Conservation (phyloP, 352 stramenopile genomes). For the Globisporangium megalacanthum region DNA sequence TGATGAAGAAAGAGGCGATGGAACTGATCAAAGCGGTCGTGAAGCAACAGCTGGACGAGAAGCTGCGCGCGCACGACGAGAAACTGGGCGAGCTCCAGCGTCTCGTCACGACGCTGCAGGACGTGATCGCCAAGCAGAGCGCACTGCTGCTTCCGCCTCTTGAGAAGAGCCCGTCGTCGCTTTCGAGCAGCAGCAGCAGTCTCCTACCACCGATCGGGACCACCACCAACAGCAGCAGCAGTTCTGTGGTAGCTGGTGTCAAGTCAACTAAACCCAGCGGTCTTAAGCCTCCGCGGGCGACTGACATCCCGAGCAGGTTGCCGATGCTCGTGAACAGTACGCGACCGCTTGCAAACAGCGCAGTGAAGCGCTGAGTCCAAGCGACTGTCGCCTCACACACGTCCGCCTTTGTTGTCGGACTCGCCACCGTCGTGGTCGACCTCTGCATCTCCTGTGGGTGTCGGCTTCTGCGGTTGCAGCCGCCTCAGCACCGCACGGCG, state of each 20-base stretch:
- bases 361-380: conserved; percentile 3
- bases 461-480: background rate
- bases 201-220: conserved; percentile 4
- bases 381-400: too few species aligned
- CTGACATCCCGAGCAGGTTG: conserved; percentile 4
- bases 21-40: conserved; percentile 34
- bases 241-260: too few species aligned
- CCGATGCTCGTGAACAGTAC: conserved; percentile 1
- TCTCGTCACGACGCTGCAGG: conserved; percentile 32
- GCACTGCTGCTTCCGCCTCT: conserved; percentile 18
- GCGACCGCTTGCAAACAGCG: background rate
- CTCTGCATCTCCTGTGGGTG: too few species aligned
- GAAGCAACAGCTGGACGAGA: conserved; percentile 31
- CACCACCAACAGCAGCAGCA: background rate
- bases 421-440: too few species aligned
- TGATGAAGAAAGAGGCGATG: conserved; percentile 47
- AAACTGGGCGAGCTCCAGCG: conserved; percentile 40
- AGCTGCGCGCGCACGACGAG: conserved; percentile 28
- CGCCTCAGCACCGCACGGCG: background rate
- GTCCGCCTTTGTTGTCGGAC: too few species aligned
- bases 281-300: conserved; percentile 3
- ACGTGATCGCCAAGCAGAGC: conserved; percentile 34
- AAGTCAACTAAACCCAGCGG: background rate
- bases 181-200: too few species aligned
- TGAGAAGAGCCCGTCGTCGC: too few species aligned